Conservation (phyloP, 352 stramenopile species). For the Globisporangium nodosum region DNA sequence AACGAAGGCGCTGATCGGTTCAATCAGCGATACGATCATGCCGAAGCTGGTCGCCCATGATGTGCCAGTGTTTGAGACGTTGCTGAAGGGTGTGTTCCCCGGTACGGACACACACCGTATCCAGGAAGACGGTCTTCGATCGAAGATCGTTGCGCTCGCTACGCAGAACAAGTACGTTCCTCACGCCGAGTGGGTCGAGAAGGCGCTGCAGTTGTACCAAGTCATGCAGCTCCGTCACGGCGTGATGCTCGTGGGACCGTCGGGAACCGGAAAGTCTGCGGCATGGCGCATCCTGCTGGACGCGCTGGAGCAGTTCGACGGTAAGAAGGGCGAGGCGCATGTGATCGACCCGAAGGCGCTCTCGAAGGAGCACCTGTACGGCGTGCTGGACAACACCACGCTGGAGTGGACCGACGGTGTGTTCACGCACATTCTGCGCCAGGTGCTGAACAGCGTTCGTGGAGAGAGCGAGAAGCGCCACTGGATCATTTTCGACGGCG, state of each 20-base stretch:
- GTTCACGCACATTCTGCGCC: conserved; percentile 96
- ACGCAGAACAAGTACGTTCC: conserved; percentile 84
- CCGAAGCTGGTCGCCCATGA: conserved; percentile 99
- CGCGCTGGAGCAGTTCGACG: conserved; percentile 93
- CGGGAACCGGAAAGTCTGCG: conserved; percentile 96
- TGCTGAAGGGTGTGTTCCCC: conserved; percentile 97
- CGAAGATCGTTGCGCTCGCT: conserved; percentile 91
- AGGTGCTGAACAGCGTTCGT: conserved; percentile 96
- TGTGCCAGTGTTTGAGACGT: conserved; percentile 93
- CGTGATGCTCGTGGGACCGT: conserved; percentile 98
- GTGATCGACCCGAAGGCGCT: conserved; percentile 99
- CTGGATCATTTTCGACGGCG: conserved; percentile 99
- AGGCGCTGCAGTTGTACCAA: conserved; percentile 98
- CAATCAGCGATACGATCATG: conserved; percentile 98
- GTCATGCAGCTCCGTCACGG: conserved; percentile 97
- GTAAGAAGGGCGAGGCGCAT: conserved; percentile 95
- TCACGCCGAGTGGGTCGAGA: conserved; percentile 95
- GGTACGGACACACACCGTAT: conserved; percentile 80
- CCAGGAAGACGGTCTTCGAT: conserved; percentile 85
- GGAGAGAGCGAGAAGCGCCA: conserved; percentile 94
- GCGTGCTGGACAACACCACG: conserved; percentile 98
- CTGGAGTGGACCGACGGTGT: conserved; percentile 99
- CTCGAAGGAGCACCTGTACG: conserved; percentile 98
- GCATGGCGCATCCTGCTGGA: conserved; percentile 92
- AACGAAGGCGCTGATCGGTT: conserved; percentile 93